A percentile compares a stretch with the other conserved stretches of the same genome.
Evolutionary conservation across 805 yeast genomes (phyloP).

Genomic region (Saturnispora galanensis): DNA sequence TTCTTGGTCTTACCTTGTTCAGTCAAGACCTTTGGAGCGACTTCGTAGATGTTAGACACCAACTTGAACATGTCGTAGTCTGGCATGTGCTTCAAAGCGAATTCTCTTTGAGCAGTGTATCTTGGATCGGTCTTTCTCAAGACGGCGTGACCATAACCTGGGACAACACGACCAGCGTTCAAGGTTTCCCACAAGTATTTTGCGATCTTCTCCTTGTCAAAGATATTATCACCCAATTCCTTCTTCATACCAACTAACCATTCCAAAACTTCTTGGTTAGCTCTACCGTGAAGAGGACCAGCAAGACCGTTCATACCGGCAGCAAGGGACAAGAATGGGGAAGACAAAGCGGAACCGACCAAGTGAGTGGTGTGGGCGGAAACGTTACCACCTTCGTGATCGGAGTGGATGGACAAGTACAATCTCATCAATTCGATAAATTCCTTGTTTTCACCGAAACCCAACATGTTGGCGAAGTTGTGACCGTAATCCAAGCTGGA

Average conservation of each 20-base stretch:
- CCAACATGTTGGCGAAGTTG: conserved; percentile 46
- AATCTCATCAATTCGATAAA: conserved; percentile 73
- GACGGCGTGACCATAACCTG: conserved; percentile 86
- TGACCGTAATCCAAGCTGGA: conserved; percentile 59
- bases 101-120: conserved; percentile 77
- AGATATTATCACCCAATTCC: conserved; percentile 55
- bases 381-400: conserved; percentile 87
- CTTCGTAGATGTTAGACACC: conserved; percentile 68
- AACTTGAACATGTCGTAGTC: conserved; percentile 71
- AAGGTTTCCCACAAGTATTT: conserved; percentile 71
- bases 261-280: conserved; percentile 79
- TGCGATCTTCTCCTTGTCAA: conserved; percentile 58
- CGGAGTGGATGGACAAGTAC: conserved; percentile 74
- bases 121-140: conserved; percentile 85
- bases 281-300: conserved; percentile 83
- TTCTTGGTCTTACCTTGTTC: conserved; percentile 85
- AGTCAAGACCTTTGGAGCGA: conserved; percentile 72
- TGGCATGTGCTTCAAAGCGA: conserved; percentile 66
- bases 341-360: conserved; percentile 74
- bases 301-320: conserved; percentile 83
- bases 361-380: conserved; percentile 81
- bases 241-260: conserved; percentile 63
- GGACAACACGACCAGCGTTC: conserved; percentile 76
- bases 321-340: conserved; percentile 68
- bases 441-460: conserved; percentile 52